phyloP scores from a whole-genome alignment of 768 basidiomycete genomes.

The Dioszegia hungarica region DNA sequence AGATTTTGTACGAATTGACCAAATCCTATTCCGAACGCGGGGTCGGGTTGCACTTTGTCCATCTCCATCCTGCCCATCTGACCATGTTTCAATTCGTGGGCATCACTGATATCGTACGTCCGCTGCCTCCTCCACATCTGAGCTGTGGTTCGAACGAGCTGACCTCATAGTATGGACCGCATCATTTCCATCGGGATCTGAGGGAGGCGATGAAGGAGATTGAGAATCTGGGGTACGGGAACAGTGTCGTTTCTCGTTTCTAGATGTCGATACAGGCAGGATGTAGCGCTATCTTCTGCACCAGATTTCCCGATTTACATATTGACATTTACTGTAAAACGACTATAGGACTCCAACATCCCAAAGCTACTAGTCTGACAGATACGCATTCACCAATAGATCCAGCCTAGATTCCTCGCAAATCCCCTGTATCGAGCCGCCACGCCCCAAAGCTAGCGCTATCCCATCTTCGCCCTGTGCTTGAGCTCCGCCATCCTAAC shows the following conservation, averaged over 20 bases:
- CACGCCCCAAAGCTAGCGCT: no score
- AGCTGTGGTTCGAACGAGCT: neutral
- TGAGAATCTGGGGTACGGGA: conserved; percentile 36
- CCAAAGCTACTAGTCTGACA: no score
- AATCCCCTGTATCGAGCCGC: no score
- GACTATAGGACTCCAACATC: no score
- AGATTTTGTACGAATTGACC: conserved; percentile 73
- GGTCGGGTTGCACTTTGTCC: conserved; percentile 48
- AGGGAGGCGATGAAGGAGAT: conserved; percentile 38
- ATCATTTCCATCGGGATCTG: conserved; percentile 39
- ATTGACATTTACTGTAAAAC: no score
- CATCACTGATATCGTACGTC: conserved; percentile 39
- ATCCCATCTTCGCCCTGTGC: no score
- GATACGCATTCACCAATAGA: no score
- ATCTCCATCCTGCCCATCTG: conserved; percentile 38
- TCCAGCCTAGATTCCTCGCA: no score
- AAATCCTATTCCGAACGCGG: conserved; percentile 67
- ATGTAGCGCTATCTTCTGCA: no score
- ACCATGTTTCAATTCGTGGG: conserved; percentile 44
- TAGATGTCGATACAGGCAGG: no score
- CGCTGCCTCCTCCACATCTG: neutral
- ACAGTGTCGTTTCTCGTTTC: conserved; percentile 29
- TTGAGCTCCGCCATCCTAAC: no score
- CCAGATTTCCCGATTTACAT: no score
- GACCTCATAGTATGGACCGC: conserved; percentile 21